Base-by-base conservation (phyloP, 2,329 filamentous ascomycete species). In the Chaetothyriales sp. region DNA sequence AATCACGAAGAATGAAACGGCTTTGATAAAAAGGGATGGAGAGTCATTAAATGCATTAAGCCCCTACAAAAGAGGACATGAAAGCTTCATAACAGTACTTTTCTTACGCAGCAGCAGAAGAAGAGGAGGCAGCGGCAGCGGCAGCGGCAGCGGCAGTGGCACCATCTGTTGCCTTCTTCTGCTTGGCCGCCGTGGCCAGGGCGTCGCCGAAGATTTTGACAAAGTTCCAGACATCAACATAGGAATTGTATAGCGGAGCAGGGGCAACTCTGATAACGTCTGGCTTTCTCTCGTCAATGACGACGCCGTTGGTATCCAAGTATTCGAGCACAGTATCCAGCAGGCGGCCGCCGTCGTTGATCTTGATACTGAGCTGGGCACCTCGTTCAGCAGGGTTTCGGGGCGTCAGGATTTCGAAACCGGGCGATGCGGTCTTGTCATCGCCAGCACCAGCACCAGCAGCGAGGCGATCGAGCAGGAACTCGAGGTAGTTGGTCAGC, bases 241-340 rank as follows among this genome's bases (percentile, higher is more conserved):
- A 93, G 0, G 77, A 79, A 61, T 90, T 90, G 67, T 94, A 95
- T 57, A 95, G 65, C 7, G 88, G 87, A 43, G 84, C 83, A 1
- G 89, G 88, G 1, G 88, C 86, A 1, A 93, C 80, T 1, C 88
- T 73, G 48, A 95, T 81, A 15, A 95, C 88, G 63, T 89, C 81
- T 1, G 89, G 88, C 65, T 85, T 86, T 53, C 88, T 73, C 73
- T 92, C 84, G 63, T 95, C 88, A 39, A 85, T 80, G 1, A 93
- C 76, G 2, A 92, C 80, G 1, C 83, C 84, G 1, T 77, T 75
- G 10, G 77, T 73, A 58, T 85, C 78, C 25, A 95, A 65, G 25
- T 73, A 73, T 44, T 71, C 69, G 53, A 79, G 74, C 2, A 93
- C 78, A 5, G 63, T 63, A n/a, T 90, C 85, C 50, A 94, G 67